Conservation (phyloP, 148 eudicot genomes). For the Fallopia convolvulus region DNA sequence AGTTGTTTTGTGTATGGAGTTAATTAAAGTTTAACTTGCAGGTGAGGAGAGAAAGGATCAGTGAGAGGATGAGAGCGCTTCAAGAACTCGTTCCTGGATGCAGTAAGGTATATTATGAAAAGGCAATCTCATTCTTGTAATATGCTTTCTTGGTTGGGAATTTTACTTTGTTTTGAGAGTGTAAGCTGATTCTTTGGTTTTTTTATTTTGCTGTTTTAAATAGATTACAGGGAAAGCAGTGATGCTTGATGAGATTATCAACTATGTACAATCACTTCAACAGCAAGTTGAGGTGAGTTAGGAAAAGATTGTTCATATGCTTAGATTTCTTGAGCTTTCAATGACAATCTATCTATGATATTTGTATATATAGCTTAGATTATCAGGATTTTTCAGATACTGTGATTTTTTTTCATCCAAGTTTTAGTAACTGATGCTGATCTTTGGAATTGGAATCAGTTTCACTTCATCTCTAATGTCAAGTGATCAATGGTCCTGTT, state of each 20-base stretch:
- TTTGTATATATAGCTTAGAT: too few species aligned
- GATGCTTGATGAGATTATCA: constrained; percentile 11
- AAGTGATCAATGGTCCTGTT: neutral
- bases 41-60: constrained; percentile 7
- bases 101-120: neutral
- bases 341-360: too few species aligned
- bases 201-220: neutral
- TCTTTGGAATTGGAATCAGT: neutral
- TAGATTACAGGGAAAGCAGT: constrained; percentile 11
- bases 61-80: constrained; percentile 6
- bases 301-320: neutral
- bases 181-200: neutral
- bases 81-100: constrained; percentile 13
- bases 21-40: constrained; percentile 4
- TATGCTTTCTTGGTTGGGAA: neutral
- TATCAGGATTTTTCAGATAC: neutral
- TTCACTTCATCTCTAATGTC: neutral
- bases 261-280: constrained; percentile 13
- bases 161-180: neutral
- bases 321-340: neutral
- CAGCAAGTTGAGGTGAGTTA: constrained; percentile 10
- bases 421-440: neutral
- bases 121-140: neutral
- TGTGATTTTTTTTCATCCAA: neutral
- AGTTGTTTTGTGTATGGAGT: neutral